Percentiles rank a stretch among this genome's conserved stretches.
Evolutionary conservation across 805 yeast genomes (phyloP).

Genomic region (Candida khao-thaluensis): DNA sequence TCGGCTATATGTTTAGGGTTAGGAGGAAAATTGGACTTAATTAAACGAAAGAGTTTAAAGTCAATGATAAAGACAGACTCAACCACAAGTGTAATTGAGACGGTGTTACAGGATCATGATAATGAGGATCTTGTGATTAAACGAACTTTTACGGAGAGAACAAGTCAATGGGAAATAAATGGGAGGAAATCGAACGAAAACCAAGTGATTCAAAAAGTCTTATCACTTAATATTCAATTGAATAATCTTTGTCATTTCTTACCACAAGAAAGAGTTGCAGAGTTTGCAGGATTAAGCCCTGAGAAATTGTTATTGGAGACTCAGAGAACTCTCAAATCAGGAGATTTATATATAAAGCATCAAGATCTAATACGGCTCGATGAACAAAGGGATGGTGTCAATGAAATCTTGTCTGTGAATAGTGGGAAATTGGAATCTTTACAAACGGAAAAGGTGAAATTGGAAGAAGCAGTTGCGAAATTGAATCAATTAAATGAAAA

Average conservation of each 20-base stretch:
- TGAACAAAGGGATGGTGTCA: slow-evolving; percentile 27
- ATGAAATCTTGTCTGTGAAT: slow-evolving; percentile 26
- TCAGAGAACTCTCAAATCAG: slow-evolving; percentile 72
- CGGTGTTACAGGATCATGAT: slow-evolving; percentile 45
- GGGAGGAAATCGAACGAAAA: slow-evolving; percentile 39
- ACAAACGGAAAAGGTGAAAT: slow-evolving; percentile 32
- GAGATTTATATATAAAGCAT: slow-evolving; percentile 57
- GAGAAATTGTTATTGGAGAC: slow-evolving; percentile 74
- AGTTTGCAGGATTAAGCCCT: slow-evolving; percentile 79
- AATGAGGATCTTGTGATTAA: slow-evolving; percentile 38
- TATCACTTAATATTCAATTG: slow-evolving; percentile 69
- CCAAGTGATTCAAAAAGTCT: slow-evolving; percentile 45
- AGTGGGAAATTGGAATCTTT: slow-evolving; percentile 32
- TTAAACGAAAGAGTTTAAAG: slow-evolving; percentile 66
- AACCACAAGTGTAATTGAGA: slow-evolving; percentile 43
- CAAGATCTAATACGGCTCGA: slow-evolving; percentile 55
- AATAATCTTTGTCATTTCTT: slow-evolving; percentile 91
- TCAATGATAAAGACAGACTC: slow-evolving; percentile 75
- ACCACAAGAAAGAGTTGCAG: slow-evolving; percentile 94
- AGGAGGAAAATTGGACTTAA: slow-evolving; percentile 71
- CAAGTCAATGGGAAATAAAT: slow-evolving; percentile 56
- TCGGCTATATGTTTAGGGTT: slow-evolving; percentile 90
- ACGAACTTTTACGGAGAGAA: slow-evolving; percentile 46
- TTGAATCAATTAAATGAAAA: slow-evolving; percentile 48
- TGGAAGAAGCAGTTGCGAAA: slow-evolving; percentile 47